Evolutionary conservation across 2,329 filamentous ascomycete genomes (phyloP).

Genomic region (Talaromyces sp.): DNA sequence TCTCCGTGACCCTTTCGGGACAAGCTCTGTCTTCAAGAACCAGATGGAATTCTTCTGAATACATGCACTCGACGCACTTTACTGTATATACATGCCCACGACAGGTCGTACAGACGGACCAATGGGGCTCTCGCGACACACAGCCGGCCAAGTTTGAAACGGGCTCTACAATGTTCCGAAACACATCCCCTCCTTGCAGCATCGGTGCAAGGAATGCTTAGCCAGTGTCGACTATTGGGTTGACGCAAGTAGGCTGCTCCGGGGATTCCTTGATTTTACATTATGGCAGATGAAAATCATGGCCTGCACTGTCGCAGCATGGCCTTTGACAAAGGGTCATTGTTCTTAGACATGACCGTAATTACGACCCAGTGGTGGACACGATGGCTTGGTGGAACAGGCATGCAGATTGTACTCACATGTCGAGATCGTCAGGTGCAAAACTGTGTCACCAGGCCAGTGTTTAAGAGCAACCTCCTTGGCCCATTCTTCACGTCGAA

Average conservation of each 20-base stretch:
- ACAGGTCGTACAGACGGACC: background rate
- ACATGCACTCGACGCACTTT: too few relatives aligned
- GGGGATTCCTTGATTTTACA: background rate
- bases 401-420: background rate
- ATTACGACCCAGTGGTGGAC: background rate
- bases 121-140: background rate
- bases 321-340: background rate
- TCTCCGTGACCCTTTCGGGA: background rate
- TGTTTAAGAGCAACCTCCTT: background rate
- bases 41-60: background rate
- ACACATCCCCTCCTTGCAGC: constrained; percentile 11
- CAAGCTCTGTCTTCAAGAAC: background rate
- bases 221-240: background rate
- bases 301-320: background rate
- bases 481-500: constrained; percentile 4
- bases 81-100: too few relatives aligned
- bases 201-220: constrained; percentile 8
- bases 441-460: background rate
- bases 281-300: background rate
- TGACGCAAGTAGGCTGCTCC: background rate
- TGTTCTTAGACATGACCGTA: background rate
- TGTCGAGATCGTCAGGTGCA: background rate
- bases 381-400: background rate
- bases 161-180: background rate
- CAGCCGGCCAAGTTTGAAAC: background rate